These are phyloP conservation scores for Helichrysum umbraculigerum DNA, from an alignment of 129 eudicot species.

Conservation along the genomic window DNA sequence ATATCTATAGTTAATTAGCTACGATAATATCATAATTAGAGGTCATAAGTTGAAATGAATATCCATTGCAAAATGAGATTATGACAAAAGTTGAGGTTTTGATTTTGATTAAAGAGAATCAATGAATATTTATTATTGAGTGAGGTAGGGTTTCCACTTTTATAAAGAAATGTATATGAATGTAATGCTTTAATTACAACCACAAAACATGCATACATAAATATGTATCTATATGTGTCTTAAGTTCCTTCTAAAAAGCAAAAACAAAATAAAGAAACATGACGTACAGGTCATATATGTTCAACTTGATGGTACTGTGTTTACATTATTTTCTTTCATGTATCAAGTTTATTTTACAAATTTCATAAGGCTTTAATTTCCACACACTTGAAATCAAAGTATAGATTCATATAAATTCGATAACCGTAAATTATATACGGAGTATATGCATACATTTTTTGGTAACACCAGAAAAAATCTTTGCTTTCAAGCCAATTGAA, in stretches of 20 bases:
- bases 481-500: conserved; percentile 25
- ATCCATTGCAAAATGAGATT: conserved; percentile 33
- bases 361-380: not conserved
- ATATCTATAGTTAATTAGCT: not conserved
- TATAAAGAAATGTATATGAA: conserved; percentile 33
- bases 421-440: too few relatives aligned
- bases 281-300: conserved; percentile 62
- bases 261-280: conserved; percentile 33
- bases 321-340: conserved; percentile 21
- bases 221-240: conserved; percentile 2
- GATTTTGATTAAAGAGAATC: conserved; percentile 29
- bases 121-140: conserved; percentile 36
- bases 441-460: not conserved
- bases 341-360: not conserved
- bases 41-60: conserved; percentile 31
- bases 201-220: conserved; percentile 26
- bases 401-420: too few relatives aligned
- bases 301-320: conserved; percentile 36
- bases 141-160: conserved; percentile 45
- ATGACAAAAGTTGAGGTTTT: conserved; percentile 14
- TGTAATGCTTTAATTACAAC: conserved; percentile 28
- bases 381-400: not conserved
- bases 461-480: conserved; percentile 3
- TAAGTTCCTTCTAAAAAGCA: conserved; percentile 18
- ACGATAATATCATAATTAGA: not conserved